These are phyloP conservation scores for Xylaria hypoxylon DNA, from an alignment of 2,329 filamentous ascomycete genomes.

Conservation along the genomic window DNA sequence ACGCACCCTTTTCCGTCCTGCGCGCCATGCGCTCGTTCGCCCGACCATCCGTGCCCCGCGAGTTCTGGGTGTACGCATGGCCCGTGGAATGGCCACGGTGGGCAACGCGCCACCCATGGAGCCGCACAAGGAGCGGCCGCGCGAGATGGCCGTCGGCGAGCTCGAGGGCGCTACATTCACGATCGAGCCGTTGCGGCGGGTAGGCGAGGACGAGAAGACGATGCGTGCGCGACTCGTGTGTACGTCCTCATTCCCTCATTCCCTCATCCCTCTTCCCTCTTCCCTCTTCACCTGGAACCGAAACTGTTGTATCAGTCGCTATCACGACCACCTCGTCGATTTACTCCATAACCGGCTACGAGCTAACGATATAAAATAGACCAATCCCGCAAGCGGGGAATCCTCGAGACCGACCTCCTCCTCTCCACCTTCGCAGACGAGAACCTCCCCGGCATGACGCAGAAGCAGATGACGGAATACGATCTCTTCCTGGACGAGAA, in stretches of 20 bases:
- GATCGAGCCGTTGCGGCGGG: conserved; percentile 87
- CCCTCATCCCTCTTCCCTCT: conserved; percentile 28
- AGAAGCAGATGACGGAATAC: conserved; percentile 81
- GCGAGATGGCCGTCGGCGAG: conserved; percentile 84
- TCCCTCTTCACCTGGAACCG: too few relatives aligned
- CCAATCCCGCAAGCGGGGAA: conserved; percentile 96
- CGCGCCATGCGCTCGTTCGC: conserved; percentile 33
- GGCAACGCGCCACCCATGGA: conserved; percentile 48
- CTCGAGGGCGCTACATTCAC: conserved; percentile 87
- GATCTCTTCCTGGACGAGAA: conserved; percentile 97
- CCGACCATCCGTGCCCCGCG: conserved; percentile 32
- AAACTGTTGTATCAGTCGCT: too few relatives aligned
- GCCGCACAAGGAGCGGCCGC: conserved; percentile 43
- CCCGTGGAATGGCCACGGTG: conserved; percentile 39
- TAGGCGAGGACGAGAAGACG: conserved; percentile 84
- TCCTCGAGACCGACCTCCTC: conserved; percentile 93
- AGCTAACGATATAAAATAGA: conserved; percentile 67
- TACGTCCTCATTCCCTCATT: conserved; percentile 56
- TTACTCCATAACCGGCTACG: too few relatives aligned
- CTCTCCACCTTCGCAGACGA: conserved; percentile 93
- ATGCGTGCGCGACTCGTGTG: conserved; percentile 86
- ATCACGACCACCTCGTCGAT: too few relatives aligned
- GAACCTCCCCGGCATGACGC: conserved; percentile 79
- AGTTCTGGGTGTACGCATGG: conserved; percentile 34
- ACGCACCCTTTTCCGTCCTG: conserved; percentile 42